Conservation (phyloP, 1,139 yeast species). For the Kluyveromyces marxianus region DNA sequence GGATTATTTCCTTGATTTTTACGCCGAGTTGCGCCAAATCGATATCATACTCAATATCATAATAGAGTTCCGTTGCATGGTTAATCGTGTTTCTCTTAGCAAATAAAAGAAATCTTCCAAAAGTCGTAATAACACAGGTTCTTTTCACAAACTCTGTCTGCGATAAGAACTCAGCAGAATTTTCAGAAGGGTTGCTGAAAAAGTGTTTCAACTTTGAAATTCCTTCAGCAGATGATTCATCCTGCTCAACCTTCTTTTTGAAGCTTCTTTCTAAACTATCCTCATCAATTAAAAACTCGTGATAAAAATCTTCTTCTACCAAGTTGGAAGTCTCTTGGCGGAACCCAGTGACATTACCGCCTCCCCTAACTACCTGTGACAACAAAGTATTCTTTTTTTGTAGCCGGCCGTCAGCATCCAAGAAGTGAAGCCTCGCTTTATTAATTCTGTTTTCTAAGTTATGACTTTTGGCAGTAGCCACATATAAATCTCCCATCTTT, state of each 20-base stretch:
- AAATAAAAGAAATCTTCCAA: conserved; percentile 26
- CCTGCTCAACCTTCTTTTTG: conserved; percentile 1
- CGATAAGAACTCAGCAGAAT: conserved; percentile 11
- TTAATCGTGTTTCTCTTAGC: conserved; percentile 16
- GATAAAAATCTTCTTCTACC: conserved; percentile 20
- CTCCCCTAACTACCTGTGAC: conserved; percentile 52
- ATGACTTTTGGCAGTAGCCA: conserved; percentile 37
- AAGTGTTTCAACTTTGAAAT: conserved; percentile 23
- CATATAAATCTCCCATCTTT: conserved; percentile 48
- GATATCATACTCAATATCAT: conserved; percentile 21
- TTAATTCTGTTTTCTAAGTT: conserved; percentile 39
- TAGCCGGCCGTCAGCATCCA: conserved; percentile 48
- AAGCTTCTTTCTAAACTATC: conserved; percentile 12
- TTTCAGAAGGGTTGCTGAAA: conserved; percentile 15
- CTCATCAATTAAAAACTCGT: conserved; percentile 11
- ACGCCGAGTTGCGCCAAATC: conserved; percentile 23
- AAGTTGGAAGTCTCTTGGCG: conserved; percentile 28
- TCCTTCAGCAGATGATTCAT: conserved; percentile 12
- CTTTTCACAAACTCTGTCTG: conserved; percentile 20
- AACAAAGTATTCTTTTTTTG: conserved; percentile 25
- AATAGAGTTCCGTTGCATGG: conserved; percentile 12
- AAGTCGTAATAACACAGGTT: conserved; percentile 23
- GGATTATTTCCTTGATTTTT: conserved; percentile 21
- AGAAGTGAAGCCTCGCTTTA: conserved; percentile 48
- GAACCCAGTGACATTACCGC: conserved; percentile 38